Evolutionary conservation across 2,329 filamentous ascomycete genomes (phyloP), one percentile per base, ranked within the genome.

Genomic region (Penicillium sp.): DNA sequence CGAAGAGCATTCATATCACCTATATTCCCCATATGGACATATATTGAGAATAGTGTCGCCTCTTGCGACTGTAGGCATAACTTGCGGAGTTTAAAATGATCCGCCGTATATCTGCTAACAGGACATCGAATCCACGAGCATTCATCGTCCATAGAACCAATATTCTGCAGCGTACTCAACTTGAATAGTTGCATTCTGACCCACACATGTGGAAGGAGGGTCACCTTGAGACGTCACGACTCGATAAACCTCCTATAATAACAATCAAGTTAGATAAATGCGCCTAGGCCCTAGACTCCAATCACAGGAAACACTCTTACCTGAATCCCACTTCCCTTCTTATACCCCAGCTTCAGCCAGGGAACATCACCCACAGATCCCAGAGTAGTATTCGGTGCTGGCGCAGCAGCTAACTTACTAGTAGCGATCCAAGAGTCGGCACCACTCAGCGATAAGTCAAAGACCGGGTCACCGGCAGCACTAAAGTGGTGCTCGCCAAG

Each of bases 141-240:
- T 11, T 11, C 8, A n/a, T 66, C 49, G 67, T 14, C 63, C 69
- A 51, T 70, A 75, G 19, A 74, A 71, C 70, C 69, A 74, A 50
- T 74, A 74, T 55, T 73, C 66, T 5, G 72, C 71, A 5, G 68
- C 62, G 60, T 75, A 75, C 16, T 68, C 61, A 18, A 72, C 62
- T 42, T 65, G 50, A 28, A 73, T 58, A 0, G 58, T 65, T 4
- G 58, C 51, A 7, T 60, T 41, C 47, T 67, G 63, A 6, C 61
- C 60, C 27, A 59, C 51, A 54, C 72, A 75, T 0, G 63, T 66
- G 25, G 55, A 52, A 18, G 71, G 70, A 11, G 69, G 43, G 9
- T 55, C 50, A 9, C 72, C 72, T 10, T 64, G 64, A 9, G 63
- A 63, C 1, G 72, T 73, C 41, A 72, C 57, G 7, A 74, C 64